Base-by-base conservation (phyloP, 2,329 filamentous ascomycete species). In the Fusarium sororula region DNA sequence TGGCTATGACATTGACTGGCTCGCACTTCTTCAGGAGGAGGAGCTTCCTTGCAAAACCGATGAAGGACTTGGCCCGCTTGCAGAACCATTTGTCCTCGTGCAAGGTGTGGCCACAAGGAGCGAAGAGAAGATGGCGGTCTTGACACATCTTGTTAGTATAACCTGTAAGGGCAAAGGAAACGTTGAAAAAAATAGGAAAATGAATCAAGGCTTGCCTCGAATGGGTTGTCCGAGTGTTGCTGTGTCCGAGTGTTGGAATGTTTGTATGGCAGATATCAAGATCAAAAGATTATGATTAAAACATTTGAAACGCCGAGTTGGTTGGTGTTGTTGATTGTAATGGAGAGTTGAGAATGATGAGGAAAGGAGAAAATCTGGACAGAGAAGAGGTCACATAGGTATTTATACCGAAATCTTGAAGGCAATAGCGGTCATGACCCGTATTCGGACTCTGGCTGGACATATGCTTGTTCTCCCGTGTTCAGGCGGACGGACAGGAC, bases 71-170 rank as follows among this genome's bases (percentile, higher is more conserved):
- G 17, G 64, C 39, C 32, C 24, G n/a, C 22, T 26, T n/a, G 38
- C 65, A 66, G 28, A 45, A 41, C 20, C 28, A 26, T 30, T 17
- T 32, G n/a, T 39, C 45, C 26, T 26, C 17, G 37, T 30, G 12
- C 7, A 9, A 22, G 26, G 20, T 41, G 30, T 67, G 65, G n/a
- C 45, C 45, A 65, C 62, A 66, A n/a, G 65, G 65, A 26, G 65
- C 39, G n/a, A 50, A 67, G 32, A 67, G 62, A 24, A 39, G 26
- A 38, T 45, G 44, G 11, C 20, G 24, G 24, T 60, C 53, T 30
- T 59, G 20, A 22, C 65, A 67, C 62, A 67, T 67, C n/a, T 38
- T 38, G 32, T 60, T 26, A 50, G 26, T 28, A n/a, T 28, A 18
- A 18, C 28, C 9, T 63, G 37, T 28, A 39, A 51, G 9, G 14